Evolutionary conservation across 2,329 filamentous ascomycete genomes (phyloP).

Genomic region (Aurifilum marmelostoma): DNA sequence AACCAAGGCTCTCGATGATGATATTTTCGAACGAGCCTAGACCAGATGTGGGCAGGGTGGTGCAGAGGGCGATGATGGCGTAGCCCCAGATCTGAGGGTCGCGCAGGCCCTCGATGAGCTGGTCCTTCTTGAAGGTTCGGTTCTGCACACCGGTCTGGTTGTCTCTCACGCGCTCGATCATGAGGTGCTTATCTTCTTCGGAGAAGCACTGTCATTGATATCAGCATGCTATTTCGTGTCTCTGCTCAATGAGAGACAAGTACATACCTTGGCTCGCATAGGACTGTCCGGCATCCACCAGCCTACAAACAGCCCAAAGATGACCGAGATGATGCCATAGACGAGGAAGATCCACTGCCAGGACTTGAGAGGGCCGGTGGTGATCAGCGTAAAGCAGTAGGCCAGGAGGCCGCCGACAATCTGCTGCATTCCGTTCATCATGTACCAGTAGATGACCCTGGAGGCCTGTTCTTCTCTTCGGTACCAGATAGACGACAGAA

Average conservation of each 20-base stretch:
- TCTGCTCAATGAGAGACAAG: too few relatives aligned
- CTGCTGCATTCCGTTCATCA: conserved; percentile 77
- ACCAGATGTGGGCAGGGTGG: conserved; percentile 73
- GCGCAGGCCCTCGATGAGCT: conserved; percentile 54
- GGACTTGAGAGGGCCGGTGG: conserved; percentile 56
- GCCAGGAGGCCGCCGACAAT: conserved; percentile 73
- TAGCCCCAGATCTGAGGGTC: conserved; percentile 72
- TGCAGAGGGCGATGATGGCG: conserved; percentile 68
- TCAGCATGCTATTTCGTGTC: neutral
- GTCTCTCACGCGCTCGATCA: conserved; percentile 62
- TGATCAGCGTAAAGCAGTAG: conserved; percentile 63
- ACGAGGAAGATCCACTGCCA: conserved; percentile 72
- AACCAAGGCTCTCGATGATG: conserved; percentile 72
- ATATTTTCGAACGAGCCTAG: conserved; percentile 75
- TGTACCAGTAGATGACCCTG: conserved; percentile 73
- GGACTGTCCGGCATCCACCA: conserved; percentile 70
- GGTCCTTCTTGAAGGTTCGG: conserved; percentile 49
- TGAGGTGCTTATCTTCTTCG: conserved; percentile 66
- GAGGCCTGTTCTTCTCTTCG: conserved; percentile 68
- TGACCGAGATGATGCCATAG: conserved; percentile 65
- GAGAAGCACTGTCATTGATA: conserved; percentile 56
- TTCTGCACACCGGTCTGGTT: conserved; percentile 68
- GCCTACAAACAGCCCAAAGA: conserved; percentile 67
- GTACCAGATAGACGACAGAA: conserved; percentile 73
- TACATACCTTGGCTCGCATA: conserved; percentile 58